phyloP scores from a whole-genome alignment of 768 basidiomycete species.

The Cystobasidium onofrii region DNA sequence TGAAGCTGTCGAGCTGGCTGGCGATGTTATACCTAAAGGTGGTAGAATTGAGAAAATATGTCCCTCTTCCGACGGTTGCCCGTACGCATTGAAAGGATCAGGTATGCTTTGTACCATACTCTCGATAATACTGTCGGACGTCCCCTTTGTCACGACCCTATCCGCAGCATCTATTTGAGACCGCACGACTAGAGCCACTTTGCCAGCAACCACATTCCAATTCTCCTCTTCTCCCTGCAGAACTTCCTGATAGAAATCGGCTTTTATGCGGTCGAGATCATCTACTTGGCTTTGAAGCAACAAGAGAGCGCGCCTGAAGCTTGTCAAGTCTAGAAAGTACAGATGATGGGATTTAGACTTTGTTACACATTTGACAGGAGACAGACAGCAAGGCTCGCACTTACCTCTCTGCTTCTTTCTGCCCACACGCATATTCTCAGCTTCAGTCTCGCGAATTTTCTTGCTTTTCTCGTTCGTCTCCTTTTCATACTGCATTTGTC shows the following conservation, averaged over 20 bases:
- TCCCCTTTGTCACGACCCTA: slow-evolving; percentile 31
- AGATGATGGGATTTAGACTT: no score
- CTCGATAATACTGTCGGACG: slow-evolving; percentile 22
- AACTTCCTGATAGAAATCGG: slow-evolving; percentile 30
- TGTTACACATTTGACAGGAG: no score
- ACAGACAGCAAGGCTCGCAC: not conserved
- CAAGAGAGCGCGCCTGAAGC: slow-evolving; percentile 25
- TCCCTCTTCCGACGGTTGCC: slow-evolving; percentile 16
- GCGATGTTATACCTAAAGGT: slow-evolving; percentile 21
- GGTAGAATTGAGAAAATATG: slow-evolving; percentile 33
- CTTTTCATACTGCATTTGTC: slow-evolving; percentile 30
- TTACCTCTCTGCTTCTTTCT: slow-evolving; percentile 35
- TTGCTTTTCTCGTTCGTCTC: slow-evolving; percentile 32
- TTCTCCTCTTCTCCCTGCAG: slow-evolving; percentile 31
- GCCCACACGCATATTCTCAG: slow-evolving; percentile 30
- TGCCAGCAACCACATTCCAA: slow-evolving; percentile 20
- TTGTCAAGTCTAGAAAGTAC: slow-evolving; percentile 20
- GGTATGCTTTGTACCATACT: slow-evolving; percentile 19
- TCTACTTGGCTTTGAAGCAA: slow-evolving; percentile 31
- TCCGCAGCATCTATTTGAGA: slow-evolving; percentile 32
- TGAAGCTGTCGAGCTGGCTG: not conserved
- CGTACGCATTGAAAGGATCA: slow-evolving; percentile 33
- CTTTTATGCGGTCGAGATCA: slow-evolving; percentile 30
- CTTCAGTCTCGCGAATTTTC: slow-evolving; percentile 32
- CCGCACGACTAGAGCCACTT: slow-evolving; percentile 29